Percentiles rank a stretch among this genome's conserved stretches.
phyloP scores from a whole-genome alignment of 2,329 filamentous ascomycete genomes.

The Nigrograna mackinnonii region DNA sequence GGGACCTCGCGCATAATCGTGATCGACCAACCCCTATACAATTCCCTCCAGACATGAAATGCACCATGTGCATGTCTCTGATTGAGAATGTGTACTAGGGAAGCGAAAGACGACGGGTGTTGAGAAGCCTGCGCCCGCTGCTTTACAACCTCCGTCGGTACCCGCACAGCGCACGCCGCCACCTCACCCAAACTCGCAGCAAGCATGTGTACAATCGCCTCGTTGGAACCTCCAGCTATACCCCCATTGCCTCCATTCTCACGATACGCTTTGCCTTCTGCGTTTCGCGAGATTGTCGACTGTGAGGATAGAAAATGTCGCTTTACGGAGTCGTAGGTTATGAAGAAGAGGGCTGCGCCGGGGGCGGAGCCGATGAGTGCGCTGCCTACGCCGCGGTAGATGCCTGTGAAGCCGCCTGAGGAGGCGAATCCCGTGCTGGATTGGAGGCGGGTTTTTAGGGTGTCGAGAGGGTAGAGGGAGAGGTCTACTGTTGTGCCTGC shows the following conservation, averaged over 20 bases:
- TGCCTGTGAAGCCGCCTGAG: slow-evolving; percentile 84
- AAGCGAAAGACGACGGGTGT: slow-evolving; percentile 69
- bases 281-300: slow-evolving; percentile 20
- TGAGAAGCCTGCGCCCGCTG: slow-evolving; percentile 90
- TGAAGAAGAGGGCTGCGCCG: slow-evolving; percentile 95
- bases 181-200: slow-evolving; percentile 87
- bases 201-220: slow-evolving; percentile 69
- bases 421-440: slow-evolving; percentile 76
- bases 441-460: slow-evolving; percentile 96
- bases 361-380: slow-evolving; percentile 91
- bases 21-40: slow-evolving; percentile 91
- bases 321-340: slow-evolving; percentile 81
- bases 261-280: slow-evolving; percentile 30
- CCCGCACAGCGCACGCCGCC: slow-evolving; percentile 86
- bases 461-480: slow-evolving; percentile 96
- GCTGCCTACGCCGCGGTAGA: slow-evolving; percentile 90
- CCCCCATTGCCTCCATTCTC: slow-evolving; percentile 6
- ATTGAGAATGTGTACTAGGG: slow-evolving; percentile 69
- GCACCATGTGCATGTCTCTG: slow-evolving; percentile 45
- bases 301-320: slow-evolving; percentile 21
- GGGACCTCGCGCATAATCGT: slow-evolving; percentile 96
- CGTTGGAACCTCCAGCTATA: slow-evolving; percentile 13
- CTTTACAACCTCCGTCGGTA: slow-evolving; percentile 96
- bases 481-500: slow-evolving; percentile 97
- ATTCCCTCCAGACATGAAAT: slow-evolving; percentile 71